Conservation (phyloP, 495 filamentous ascomycete genomes). For the Hypoxylon intermedium region DNA sequence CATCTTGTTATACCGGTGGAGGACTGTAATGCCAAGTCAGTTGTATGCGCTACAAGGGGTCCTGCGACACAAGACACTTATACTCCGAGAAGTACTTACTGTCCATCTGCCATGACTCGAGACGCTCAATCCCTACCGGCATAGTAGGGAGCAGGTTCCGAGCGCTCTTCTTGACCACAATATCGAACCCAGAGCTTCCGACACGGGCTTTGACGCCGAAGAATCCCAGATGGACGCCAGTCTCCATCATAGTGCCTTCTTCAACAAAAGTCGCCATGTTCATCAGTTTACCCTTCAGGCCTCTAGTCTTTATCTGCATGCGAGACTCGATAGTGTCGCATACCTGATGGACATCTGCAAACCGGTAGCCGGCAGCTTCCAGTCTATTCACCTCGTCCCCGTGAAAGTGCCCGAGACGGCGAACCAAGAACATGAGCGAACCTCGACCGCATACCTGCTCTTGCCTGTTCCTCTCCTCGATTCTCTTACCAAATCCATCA, state of each 20-base stretch:
- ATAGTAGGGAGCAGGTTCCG: constrained; percentile 73
- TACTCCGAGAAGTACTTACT: constrained; percentile 39
- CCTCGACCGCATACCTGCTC: constrained; percentile 63
- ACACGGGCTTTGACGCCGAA: constrained; percentile 76
- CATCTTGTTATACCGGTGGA: constrained; percentile 65
- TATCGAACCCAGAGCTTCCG: constrained; percentile 70
- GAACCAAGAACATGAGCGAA: constrained; percentile 82
- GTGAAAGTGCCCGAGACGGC: constrained; percentile 59
- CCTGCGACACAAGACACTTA: neutral
- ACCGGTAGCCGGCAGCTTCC: constrained; percentile 76
- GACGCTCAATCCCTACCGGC: constrained; percentile 61
- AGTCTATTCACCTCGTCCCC: constrained; percentile 68
- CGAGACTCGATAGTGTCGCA: constrained; percentile 67
- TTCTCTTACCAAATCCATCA: constrained; percentile 12
- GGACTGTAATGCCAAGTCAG: constrained; percentile 42
- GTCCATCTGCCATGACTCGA: constrained; percentile 65
- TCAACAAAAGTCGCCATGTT: constrained; percentile 68
- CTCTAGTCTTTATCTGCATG: constrained; percentile 70
- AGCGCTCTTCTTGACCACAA: constrained; percentile 70
- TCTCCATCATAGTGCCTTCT: constrained; percentile 57
- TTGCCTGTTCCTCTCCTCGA: constrained; percentile 15
- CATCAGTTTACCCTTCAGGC: constrained; percentile 61
- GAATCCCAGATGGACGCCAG: constrained; percentile 76
- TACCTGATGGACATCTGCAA: constrained; percentile 75
- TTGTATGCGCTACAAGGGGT: too few relatives aligned